phyloP scores from a whole-genome alignment of 73 alveolate species.

The Paramecium sexaurelia region DNA sequence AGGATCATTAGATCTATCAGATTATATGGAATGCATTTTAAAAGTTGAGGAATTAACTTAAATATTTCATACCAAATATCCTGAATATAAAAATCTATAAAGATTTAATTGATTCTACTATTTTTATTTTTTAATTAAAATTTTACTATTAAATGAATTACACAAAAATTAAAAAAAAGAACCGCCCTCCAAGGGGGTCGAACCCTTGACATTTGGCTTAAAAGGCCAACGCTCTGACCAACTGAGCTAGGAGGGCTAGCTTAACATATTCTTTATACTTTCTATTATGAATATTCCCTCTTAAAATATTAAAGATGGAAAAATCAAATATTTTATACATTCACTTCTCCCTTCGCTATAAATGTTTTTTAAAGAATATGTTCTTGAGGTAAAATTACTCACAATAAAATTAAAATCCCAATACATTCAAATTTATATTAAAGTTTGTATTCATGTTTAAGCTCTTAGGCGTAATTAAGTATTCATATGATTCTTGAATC shows the following conservation, averaged over 20 bases:
- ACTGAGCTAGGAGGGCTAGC: slow-evolving; percentile 67
- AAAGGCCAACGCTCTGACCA: slow-evolving; percentile 66
- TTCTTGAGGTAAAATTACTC: too few species aligned
- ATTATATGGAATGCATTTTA: neutral
- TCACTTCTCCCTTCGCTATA: too few species aligned
- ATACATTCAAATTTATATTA: too few species aligned
- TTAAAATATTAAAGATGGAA: neutral
- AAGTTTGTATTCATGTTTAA: too few species aligned
- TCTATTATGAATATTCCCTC: neutral
- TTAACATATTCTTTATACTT: neutral
- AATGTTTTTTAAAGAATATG: too few species aligned
- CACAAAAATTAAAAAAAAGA: slow-evolving; percentile 42
- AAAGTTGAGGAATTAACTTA: slow-evolving; percentile 6
- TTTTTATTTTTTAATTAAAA: too few species aligned
- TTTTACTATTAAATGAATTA: too few species aligned
- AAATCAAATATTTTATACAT: too few species aligned
- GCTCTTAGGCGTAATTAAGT: too few species aligned
- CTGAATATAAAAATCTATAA: neutral
- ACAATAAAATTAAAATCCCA: too few species aligned
- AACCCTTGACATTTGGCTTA: slow-evolving; percentile 65
- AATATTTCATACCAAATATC: neutral
- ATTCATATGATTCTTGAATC: too few species aligned
- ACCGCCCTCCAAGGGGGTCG: slow-evolving; percentile 69
- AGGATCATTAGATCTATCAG: neutral
- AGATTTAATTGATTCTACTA: neutral